Conservation (phyloP, 306 rosid genomes). For the Ormosia emarginata region DNA sequence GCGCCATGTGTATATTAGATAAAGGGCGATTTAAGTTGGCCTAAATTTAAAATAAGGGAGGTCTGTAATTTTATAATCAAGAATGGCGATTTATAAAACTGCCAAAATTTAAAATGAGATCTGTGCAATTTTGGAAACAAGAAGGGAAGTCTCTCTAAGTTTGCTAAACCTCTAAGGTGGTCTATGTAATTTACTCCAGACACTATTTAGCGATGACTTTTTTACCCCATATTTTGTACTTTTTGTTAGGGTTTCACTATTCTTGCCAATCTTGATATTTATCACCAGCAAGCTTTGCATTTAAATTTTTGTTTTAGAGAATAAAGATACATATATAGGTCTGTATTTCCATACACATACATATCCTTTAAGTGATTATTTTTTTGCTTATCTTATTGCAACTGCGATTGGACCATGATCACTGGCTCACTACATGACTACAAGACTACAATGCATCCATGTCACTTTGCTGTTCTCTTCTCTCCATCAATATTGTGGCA, state of each 20-base stretch:
- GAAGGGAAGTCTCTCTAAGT: background rate
- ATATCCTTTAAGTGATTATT: background rate
- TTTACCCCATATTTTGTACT: background rate
- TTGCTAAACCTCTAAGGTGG: background rate
- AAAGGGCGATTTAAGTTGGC: background rate
- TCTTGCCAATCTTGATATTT: background rate
- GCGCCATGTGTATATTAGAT: background rate
- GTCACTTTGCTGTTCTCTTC: background rate
- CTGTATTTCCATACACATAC: background rate
- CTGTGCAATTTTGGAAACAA: background rate
- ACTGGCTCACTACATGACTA: background rate
- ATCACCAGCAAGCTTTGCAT: background rate
- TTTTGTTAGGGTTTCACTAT: background rate
- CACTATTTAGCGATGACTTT: background rate
- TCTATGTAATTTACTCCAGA: background rate
- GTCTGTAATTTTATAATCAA: background rate
- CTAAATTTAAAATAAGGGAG: background rate
- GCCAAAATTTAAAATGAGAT: background rate
- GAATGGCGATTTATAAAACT: background rate
- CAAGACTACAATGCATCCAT: background rate
- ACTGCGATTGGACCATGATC: background rate
- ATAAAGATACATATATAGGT: background rate
- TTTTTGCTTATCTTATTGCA: background rate
- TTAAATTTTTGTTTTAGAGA: background rate
- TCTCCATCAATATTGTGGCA: background rate